Evolutionary conservation across 768 basidiomycete species (phyloP).

Genomic region (Pulveroboletus sp.): DNA sequence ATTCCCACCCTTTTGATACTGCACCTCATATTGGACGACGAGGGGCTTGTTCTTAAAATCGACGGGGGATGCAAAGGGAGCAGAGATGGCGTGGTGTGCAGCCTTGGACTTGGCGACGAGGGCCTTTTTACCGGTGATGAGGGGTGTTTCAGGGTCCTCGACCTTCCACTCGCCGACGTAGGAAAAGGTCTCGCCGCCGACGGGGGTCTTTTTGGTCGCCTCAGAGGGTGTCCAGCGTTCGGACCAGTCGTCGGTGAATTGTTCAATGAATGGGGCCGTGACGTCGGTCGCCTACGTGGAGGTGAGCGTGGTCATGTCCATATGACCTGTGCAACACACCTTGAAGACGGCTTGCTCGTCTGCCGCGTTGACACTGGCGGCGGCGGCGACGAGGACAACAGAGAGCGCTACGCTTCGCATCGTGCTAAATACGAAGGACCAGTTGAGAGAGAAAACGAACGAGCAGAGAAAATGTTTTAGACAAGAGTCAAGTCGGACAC

Average conservation of each 20-base stretch:
- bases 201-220: slow-evolving; percentile 97
- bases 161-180: slow-evolving; percentile 98
- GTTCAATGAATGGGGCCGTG: slow-evolving; percentile 91
- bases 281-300: slow-evolving; percentile 62
- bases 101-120: slow-evolving; percentile 97
- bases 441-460: slow-evolving; percentile 34
- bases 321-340: slow-evolving; percentile 38
- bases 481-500: slow-evolving; percentile 15
- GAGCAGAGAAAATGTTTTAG: slow-evolving; percentile 32
- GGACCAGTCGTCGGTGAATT: slow-evolving; percentile 90
- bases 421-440: slow-evolving; percentile 63
- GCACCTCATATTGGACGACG: slow-evolving; percentile 98
- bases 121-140: slow-evolving; percentile 84
- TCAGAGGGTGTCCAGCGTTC: slow-evolving; percentile 95
- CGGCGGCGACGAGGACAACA: slow-evolving; percentile 63
- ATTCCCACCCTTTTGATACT: slow-evolving; percentile 98
- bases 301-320: slow-evolving; percentile 4
- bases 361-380: slow-evolving; percentile 58
- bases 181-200: slow-evolving; percentile 93
- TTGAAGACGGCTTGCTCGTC: slow-evolving; percentile 68
- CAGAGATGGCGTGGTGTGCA: slow-evolving; percentile 97
- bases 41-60: slow-evolving; percentile 83
- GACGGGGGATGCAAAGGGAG: slow-evolving; percentile 75
- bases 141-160: slow-evolving; percentile 76
- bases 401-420: slow-evolving; percentile 92